Percentiles rank a stretch among this genome's conserved stretches.
phyloP scores from a whole-genome alignment of 352 stramenopile genomes.

The Pythium dissimile region DNA sequence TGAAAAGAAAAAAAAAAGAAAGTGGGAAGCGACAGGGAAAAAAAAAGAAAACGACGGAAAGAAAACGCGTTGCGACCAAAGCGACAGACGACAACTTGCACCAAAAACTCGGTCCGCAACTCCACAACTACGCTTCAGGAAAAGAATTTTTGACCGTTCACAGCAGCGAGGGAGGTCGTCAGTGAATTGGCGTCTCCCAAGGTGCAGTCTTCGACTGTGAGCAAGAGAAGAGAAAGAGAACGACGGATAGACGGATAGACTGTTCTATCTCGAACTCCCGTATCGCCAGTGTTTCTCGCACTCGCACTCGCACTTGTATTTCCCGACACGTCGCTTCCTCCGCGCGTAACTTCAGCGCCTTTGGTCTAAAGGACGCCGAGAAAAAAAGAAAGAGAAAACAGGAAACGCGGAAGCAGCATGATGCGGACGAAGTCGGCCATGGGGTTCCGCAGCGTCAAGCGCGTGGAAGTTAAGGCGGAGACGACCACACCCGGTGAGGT shows the following conservation, averaged over 20 bases:
- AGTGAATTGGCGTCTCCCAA: not conserved
- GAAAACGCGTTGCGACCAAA: slow-evolving; percentile 10
- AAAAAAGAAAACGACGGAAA: slow-evolving; percentile 15
- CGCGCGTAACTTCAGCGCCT: not conserved
- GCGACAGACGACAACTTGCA: not conserved
- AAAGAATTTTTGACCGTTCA: not conserved
- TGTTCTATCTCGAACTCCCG: no score
- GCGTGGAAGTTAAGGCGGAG: slow-evolving; percentile 85
- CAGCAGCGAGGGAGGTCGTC: not conserved
- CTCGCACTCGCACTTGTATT: no score
- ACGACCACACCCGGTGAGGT: slow-evolving; percentile 79
- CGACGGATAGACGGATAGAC: not conserved
- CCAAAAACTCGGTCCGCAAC: not conserved
- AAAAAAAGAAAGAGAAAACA: slow-evolving; percentile 8
- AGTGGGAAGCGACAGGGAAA: slow-evolving; percentile 9
- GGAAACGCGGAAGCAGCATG: slow-evolving; percentile 29
- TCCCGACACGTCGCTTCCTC: slow-evolving; percentile 1
- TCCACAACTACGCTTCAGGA: not conserved
- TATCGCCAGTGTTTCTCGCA: no score
- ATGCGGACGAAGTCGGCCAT: slow-evolving; percentile 69
- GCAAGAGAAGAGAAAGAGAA: not conserved
- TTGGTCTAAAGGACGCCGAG: not conserved
- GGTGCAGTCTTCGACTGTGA: not conserved
- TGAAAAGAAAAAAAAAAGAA: slow-evolving; percentile 22
- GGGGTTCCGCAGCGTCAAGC: slow-evolving; percentile 75